Evolutionary conservation across 2,329 filamentous ascomycete genomes (phyloP).

Genomic region (Elsinoe fawcettii): DNA sequence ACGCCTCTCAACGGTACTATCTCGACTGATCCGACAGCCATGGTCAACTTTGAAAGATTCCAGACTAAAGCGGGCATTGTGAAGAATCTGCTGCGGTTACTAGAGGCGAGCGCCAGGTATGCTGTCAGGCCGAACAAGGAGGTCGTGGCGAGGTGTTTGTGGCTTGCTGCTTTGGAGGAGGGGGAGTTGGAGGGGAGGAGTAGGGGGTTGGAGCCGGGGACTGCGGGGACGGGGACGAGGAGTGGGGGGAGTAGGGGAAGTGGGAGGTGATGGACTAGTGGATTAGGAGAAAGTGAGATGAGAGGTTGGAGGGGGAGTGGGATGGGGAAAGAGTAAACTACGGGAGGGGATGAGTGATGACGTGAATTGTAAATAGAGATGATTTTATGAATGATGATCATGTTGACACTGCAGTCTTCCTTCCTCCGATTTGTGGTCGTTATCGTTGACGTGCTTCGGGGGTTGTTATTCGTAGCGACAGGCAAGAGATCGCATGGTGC

Average conservation of each 20-base stretch:
- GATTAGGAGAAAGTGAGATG: neutral
- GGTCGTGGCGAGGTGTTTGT: slow-evolving; percentile 72
- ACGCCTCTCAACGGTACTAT: neutral
- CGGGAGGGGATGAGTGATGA: neutral
- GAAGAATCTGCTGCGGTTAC: slow-evolving; percentile 68
- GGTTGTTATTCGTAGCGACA: too few relatives aligned
- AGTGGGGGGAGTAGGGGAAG: neutral
- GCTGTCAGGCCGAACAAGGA: slow-evolving; percentile 66
- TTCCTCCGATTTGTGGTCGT: neutral
- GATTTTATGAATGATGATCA: neutral
- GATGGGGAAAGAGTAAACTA: neutral
- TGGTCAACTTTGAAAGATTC: slow-evolving; percentile 78
- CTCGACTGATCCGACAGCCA: slow-evolving; percentile 47
- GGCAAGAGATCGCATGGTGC: too few relatives aligned
- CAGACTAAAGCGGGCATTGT: slow-evolving; percentile 68
- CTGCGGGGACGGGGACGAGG: slow-evolving; percentile 1
- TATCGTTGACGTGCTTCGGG: neutral
- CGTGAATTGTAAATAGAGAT: neutral
- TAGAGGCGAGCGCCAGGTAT: slow-evolving; percentile 71
- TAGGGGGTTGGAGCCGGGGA: slow-evolving; percentile 23
- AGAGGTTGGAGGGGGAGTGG: neutral
- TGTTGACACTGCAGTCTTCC: neutral
- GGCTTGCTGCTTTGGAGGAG: slow-evolving; percentile 70
- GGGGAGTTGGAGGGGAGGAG: slow-evolving; percentile 53
- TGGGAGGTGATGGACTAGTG: neutral